phyloP scores from a whole-genome alignment of 352 stramenopile genomes.

The Plasmopara muralis region DNA sequence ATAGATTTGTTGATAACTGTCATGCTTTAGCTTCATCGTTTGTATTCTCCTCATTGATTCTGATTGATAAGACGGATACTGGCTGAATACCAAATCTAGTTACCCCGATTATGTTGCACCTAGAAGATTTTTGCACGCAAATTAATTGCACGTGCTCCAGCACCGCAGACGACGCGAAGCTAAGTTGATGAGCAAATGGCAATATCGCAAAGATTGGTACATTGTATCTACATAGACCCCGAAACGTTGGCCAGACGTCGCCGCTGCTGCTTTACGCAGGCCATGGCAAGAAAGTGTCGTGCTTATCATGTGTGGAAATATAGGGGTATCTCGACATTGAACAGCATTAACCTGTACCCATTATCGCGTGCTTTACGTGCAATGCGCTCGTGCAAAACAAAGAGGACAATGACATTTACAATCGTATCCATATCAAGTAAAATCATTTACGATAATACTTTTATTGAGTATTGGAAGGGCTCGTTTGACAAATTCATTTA shows the following conservation, averaged over 20 bases:
- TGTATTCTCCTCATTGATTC: no score
- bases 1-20: no score
- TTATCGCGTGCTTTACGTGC: constrained; percentile 40
- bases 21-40: no score
- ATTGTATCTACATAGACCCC: constrained; percentile 42
- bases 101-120: constrained; percentile 6
- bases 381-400: constrained; percentile 38
- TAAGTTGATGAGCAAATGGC: constrained; percentile 3
- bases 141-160: constrained; percentile 14
- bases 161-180: constrained; percentile 5
- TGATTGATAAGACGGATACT: no score
- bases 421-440: constrained; percentile 61
- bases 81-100: no score
- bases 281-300: constrained; percentile 36
- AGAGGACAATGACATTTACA: constrained; percentile 39
- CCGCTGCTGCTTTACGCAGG: constrained; percentile 57
- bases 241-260: constrained; percentile 42
- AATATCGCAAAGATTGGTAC: constrained; percentile 16
- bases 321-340: constrained; percentile 17
- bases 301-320: constrained; percentile 37
- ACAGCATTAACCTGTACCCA: constrained; percentile 22
- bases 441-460: background rate
- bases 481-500: constrained; percentile 1
- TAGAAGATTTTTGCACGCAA: constrained; percentile 68
- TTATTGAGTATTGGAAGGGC: background rate